Conservation (phyloP, 139 green algal genomes). For the Tetradesmus obliquus region DNA sequence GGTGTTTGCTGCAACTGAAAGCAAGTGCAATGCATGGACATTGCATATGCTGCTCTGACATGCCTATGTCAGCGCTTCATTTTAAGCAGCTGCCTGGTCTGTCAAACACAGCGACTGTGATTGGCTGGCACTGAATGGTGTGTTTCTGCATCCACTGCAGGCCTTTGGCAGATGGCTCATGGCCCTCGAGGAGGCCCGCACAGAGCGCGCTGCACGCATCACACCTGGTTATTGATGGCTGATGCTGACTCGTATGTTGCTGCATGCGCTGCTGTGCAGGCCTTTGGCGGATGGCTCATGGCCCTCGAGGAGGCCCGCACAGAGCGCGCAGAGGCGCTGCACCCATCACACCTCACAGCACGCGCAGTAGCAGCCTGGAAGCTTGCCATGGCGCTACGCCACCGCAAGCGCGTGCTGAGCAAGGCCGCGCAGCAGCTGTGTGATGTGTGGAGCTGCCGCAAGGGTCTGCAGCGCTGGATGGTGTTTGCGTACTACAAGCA, state of each 20-base stretch:
- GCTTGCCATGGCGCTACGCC: background rate
- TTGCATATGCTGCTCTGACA: no score
- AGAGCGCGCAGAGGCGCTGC: background rate
- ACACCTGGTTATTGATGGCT: no score
- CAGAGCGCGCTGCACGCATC: background rate
- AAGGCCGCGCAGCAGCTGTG: background rate
- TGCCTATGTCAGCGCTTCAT: no score
- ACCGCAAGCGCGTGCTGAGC: slow-evolving; percentile 31
- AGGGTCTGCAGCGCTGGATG: slow-evolving; percentile 4
- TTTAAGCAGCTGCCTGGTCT: no score
- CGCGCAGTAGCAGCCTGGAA: slow-evolving; percentile 21
- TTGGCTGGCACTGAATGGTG: no score
- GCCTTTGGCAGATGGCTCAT: slow-evolving; percentile 29
- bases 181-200: background rate
- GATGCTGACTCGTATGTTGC: background rate
- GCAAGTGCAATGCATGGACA: no score
- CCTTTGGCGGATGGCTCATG: slow-evolving; percentile 30
- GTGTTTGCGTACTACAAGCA: slow-evolving; percentile 37
- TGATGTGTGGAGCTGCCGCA: background rate
- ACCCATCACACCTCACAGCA: background rate
- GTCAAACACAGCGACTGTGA: no score
- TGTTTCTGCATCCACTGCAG: background rate
- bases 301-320: background rate
- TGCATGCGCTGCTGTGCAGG: background rate
- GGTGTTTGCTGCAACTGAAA: background rate